Evolutionary conservation across 306 rosid genomes (phyloP).

Genomic region (Pyrus bretschneideri): DNA sequence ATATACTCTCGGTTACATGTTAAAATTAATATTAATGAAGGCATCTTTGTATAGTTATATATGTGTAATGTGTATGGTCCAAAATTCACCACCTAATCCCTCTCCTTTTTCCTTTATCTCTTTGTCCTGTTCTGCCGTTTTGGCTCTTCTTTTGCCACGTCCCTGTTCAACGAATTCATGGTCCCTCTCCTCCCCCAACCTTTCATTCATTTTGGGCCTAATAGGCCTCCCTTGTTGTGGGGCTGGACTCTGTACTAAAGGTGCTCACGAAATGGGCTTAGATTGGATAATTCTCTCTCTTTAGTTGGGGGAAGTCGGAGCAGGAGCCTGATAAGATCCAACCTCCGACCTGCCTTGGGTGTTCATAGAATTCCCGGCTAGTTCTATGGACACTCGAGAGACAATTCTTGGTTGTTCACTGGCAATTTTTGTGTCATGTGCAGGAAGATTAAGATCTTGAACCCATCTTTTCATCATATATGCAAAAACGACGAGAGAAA

Average conservation of each 20-base stretch:
- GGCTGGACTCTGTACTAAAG: neutral
- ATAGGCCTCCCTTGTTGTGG: neutral
- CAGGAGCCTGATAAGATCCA: neutral
- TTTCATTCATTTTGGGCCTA: neutral
- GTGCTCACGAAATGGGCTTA: neutral
- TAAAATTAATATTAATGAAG: neutral
- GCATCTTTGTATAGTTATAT: neutral
- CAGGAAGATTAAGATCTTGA: neutral
- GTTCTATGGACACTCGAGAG: neutral
- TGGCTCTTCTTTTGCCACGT: neutral
- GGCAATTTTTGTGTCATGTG: neutral
- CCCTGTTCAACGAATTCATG: neutral
- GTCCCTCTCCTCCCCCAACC: neutral
- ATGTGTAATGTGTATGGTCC: neutral
- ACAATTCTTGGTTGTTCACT: neutral
- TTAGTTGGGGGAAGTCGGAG: neutral
- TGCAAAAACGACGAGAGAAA: too few species aligned
- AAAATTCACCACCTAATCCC: neutral
- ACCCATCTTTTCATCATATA: neutral
- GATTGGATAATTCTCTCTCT: neutral
- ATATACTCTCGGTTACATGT: too few species aligned
- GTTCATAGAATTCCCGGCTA: too few species aligned
- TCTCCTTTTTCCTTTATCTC: neutral
- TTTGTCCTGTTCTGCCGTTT: constrained; percentile 4
- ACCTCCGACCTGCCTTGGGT: neutral